Base-by-base conservation (phyloP, 805 yeast species). In the Lachancea mirantina region DNA sequence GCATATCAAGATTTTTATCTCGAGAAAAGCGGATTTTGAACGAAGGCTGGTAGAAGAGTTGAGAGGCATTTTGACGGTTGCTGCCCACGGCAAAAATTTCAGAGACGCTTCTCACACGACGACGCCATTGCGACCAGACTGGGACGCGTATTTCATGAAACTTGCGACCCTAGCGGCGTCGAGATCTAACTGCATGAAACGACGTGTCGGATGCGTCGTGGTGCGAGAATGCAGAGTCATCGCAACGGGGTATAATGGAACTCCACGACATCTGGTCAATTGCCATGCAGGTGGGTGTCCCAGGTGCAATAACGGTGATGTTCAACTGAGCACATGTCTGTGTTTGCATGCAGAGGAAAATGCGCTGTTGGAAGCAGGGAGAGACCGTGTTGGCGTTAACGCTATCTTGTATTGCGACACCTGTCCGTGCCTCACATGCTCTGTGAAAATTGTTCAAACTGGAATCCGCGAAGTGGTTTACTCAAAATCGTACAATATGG, bases 341-440 rank as follows among this genome's bases (percentile, higher is more conserved):
- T 92, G 99, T 56, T 60, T 92, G 20, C 99, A 92, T 56, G 98
- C 97, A 0, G 99, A 92, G 55, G 99, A 92, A 47, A 92, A 92
- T 55, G 97, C 98, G 0, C 63, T 92, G 23, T 58, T 92, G 31
- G 98, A 92, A 55, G 84, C 96, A 6, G 98, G 98, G 1, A 68
- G 96, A 42, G 95, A 83, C 43, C 64, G 97, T 35, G 71, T 84
- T 8, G 83, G 83, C 0, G 45, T 46, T 3, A 58, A 64, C 24
- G 77, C 84, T 6, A 76, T 75, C 0, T 59, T 87, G 36, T 92
- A 92, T 55, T 92, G 98, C 61, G 92, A 92, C 56, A 92, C 99
- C 0, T 84, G 98, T 50, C 99, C 99, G 0, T 92, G 99, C 54
- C 64, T 92, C 38, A 92, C 98, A 0, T 92, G 99, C 54, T 78